phyloP scores from a whole-genome alignment of 2,329 filamentous ascomycete species.

The Chalara sp. region DNA sequence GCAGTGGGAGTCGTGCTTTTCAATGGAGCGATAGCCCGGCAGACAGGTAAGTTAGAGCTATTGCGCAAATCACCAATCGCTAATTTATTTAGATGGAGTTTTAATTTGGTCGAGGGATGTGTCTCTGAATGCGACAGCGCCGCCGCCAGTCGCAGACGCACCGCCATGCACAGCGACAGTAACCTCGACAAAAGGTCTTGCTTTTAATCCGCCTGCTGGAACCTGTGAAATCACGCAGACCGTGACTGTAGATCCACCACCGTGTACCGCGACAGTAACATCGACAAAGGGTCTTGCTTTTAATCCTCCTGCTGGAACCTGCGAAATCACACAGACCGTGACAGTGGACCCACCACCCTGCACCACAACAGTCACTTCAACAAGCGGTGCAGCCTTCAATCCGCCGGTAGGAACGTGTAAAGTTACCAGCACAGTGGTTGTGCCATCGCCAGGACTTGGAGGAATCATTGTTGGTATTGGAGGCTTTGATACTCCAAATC shows the following conservation, averaged over 20 bases:
- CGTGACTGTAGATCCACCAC: not conserved
- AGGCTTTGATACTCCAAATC: not conserved
- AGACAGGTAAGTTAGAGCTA: not conserved
- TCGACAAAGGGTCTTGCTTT: conserved; percentile 4
- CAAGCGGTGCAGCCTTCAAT: not conserved
- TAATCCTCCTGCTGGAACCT: not conserved
- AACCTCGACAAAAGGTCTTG: not conserved
- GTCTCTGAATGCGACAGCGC: not conserved
- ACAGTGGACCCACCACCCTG: conserved; percentile 1
- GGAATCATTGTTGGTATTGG: not conserved
- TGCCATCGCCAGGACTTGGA: not conserved
- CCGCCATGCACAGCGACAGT: not conserved
- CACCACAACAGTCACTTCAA: conserved; percentile 8
- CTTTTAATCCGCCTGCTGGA: not conserved
- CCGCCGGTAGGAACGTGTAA: not conserved
- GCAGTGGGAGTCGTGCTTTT: not conserved
- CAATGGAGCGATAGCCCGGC: not conserved
- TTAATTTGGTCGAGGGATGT: not conserved
- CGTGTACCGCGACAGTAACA: conserved; percentile 8
- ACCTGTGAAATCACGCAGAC: not conserved
- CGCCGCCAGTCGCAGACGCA: too few relatives aligned
- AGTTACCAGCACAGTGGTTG: not conserved
- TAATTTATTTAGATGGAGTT: not conserved
- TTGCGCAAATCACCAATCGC: not conserved
- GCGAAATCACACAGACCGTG: not conserved